Conservation (phyloP, 768 basidiomycete species). For the Suillus luteus region DNA sequence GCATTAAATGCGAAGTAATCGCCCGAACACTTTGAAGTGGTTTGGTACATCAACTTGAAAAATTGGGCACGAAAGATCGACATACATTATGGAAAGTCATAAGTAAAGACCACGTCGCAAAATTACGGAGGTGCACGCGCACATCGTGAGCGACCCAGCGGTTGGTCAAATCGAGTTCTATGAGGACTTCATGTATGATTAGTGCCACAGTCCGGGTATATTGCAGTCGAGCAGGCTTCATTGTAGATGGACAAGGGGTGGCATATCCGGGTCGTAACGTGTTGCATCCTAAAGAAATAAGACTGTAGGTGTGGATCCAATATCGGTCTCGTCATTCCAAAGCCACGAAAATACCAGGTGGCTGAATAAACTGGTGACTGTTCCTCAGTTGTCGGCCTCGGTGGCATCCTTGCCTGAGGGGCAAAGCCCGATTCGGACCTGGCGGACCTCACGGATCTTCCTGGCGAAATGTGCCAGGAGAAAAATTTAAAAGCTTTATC, state of each 20-base stretch:
- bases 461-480: conserved; percentile 8
- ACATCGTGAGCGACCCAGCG: neutral
- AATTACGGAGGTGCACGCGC: neutral
- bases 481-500: conserved; percentile 2
- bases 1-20: neutral
- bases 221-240: conserved; percentile 6
- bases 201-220: conserved; percentile 11
- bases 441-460: neutral
- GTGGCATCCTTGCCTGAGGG: conserved; percentile 2
- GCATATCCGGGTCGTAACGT: neutral
- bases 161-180: conserved; percentile 7
- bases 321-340: neutral
- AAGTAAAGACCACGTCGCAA: neutral
- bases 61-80: neutral
- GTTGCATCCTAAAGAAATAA: conserved; percentile 12
- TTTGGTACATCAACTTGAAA: neutral
- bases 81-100: conserved; percentile 3
- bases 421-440: neutral
- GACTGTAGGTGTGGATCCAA: neutral
- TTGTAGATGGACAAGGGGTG: conserved; percentile 7
- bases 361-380: neutral
- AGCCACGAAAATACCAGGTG: neutral
- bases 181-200: conserved; percentile 6
- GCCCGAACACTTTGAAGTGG: neutral
- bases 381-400: neutral